Evolutionary conservation across 768 basidiomycete genomes (phyloP).

Genomic region (Neoboletus magnificus): DNA sequence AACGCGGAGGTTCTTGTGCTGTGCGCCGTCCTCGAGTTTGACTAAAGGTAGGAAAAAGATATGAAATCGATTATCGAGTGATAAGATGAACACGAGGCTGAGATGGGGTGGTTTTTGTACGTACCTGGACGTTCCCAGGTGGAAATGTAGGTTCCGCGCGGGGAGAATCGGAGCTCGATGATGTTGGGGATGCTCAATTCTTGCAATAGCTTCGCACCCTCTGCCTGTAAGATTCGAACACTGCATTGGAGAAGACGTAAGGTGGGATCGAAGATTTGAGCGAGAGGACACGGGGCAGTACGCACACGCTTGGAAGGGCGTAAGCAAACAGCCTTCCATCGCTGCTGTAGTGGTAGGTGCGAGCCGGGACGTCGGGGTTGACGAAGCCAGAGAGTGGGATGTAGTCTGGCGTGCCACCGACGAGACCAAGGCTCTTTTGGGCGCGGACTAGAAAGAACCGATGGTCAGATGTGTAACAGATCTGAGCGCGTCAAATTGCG

Average conservation of each 20-base stretch:
- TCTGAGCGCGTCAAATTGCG: neutral
- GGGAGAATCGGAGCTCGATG: conserved; percentile 88
- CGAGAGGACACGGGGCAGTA: conserved; percentile 23
- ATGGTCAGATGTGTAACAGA: conserved; percentile 14
- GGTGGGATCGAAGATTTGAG: conserved; percentile 12
- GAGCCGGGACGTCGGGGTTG: conserved; percentile 66
- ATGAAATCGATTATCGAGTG: conserved; percentile 12
- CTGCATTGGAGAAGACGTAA: conserved; percentile 34
- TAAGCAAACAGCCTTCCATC: conserved; percentile 89
- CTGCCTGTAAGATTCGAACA: conserved; percentile 74
- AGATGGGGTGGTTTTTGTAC: conserved; percentile 19
- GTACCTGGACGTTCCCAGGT: conserved; percentile 90
- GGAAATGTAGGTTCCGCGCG: conserved; percentile 87
- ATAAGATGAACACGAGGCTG: conserved; percentile 24
- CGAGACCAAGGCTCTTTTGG: conserved; percentile 88
- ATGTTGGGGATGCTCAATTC: conserved; percentile 74
- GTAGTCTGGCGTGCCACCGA: conserved; percentile 80
- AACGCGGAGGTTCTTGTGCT: conserved; percentile 92
- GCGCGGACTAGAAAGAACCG: conserved; percentile 65
- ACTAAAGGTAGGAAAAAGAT: conserved; percentile 33
- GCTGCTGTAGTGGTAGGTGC: conserved; percentile 76
- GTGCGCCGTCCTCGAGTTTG: conserved; percentile 85
- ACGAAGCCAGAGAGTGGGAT: conserved; percentile 57
- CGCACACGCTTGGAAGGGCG: conserved; percentile 71
- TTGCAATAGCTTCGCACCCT: conserved; percentile 67